These are phyloP conservation scores for Neurospora terricola DNA, from an alignment of 495 filamentous ascomycete species.

Conservation along the genomic window DNA sequence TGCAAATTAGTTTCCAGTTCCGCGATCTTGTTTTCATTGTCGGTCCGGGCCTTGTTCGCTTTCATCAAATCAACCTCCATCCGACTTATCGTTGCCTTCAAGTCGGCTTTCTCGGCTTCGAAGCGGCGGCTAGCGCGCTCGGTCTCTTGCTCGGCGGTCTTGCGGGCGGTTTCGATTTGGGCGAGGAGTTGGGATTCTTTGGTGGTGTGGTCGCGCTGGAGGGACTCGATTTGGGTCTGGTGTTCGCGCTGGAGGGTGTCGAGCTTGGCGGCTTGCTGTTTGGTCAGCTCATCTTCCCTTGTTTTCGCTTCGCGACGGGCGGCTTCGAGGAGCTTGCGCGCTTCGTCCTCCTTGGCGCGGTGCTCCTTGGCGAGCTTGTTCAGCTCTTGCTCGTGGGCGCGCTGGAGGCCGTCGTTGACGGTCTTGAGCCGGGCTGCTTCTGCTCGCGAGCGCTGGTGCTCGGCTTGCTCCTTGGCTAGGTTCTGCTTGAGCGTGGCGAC, in stretches of 20 bases:
- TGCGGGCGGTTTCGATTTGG: slow-evolving; percentile 7
- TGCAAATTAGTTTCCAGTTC: slow-evolving; percentile 5
- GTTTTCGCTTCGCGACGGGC: not conserved
- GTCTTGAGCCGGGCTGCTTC: slow-evolving; percentile 57
- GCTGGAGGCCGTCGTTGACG: slow-evolving; percentile 62
- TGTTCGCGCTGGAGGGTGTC: not conserved
- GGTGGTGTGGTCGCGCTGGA: not conserved
- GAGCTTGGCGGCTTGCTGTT: slow-evolving; percentile 16
- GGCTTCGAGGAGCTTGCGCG: not conserved
- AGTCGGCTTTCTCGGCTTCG: slow-evolving; percentile 53
- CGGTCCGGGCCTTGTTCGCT: slow-evolving; percentile 41
- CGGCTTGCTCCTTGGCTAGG: slow-evolving; percentile 58
- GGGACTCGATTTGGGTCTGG: slow-evolving; percentile 12
- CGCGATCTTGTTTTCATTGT: slow-evolving; percentile 10
- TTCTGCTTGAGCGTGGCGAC: slow-evolving; percentile 51
- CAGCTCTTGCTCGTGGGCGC: slow-evolving; percentile 48
- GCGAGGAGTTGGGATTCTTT: too few species aligned
- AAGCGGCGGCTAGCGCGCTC: slow-evolving; percentile 27
- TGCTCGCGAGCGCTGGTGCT: slow-evolving; percentile 58
- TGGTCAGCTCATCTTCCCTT: slow-evolving; percentile 26
- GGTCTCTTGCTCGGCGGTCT: slow-evolving; percentile 29
- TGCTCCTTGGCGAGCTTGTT: slow-evolving; percentile 22
- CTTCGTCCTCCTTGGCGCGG: not conserved
- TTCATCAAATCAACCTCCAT: slow-evolving; percentile 54
- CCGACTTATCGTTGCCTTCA: slow-evolving; percentile 48